Evolutionary conservation across 2,329 filamentous ascomycete genomes (phyloP), one percentile per base, ranked within the genome.

Genomic region (Xylariales sp.): DNA sequence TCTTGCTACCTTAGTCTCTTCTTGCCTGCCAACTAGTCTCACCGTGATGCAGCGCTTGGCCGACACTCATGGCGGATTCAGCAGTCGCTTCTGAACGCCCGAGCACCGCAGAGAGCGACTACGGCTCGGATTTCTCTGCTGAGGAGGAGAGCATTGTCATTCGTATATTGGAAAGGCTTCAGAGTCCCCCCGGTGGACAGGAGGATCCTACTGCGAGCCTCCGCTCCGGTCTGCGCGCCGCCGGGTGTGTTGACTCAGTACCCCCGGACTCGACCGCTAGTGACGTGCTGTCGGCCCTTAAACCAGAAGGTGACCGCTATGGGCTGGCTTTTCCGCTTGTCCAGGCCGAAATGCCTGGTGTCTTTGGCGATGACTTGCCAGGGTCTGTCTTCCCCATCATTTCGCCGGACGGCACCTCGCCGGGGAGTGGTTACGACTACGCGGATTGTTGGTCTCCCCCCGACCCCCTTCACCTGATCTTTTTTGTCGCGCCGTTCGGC

Each of bases 391-490:
- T n/a, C n/a, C n/a, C n/a, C n/a, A n/a, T n/a, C n/a, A n/a, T n/a
- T n/a, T n/a, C n/a, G n/a, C n/a, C n/a, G n/a, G n/a, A n/a, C n/a
- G n/a, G n/a, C n/a, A n/a, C n/a, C n/a, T 28, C 42, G 40, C 35
- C 43, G 41, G 18, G 38, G 38, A 47, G 56, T 41, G 49, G 57
- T 36, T 48, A 71, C 56, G 43, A 44, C 45, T 76, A 75, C 60
- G 68, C 76, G 54, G 67, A 76, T 64, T 58, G 78, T 82, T 59
- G 53, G 72, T 65, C 31, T 18, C 27, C 14, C 12, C 23, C 15
- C 30, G 23, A 21, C 3, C 10, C 6, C 36, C 15, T 12, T n/a
- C 10, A 15, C 15, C 32, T 36, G 43, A 32, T 46, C 53, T 49
- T n/a, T n/a, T n/a, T n/a, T n/a, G n/a, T n/a, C n/a, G n/a, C n/a